Base-by-base conservation (phyloP, 345 rosid species). In the Eutrema heterophyllum region DNA sequence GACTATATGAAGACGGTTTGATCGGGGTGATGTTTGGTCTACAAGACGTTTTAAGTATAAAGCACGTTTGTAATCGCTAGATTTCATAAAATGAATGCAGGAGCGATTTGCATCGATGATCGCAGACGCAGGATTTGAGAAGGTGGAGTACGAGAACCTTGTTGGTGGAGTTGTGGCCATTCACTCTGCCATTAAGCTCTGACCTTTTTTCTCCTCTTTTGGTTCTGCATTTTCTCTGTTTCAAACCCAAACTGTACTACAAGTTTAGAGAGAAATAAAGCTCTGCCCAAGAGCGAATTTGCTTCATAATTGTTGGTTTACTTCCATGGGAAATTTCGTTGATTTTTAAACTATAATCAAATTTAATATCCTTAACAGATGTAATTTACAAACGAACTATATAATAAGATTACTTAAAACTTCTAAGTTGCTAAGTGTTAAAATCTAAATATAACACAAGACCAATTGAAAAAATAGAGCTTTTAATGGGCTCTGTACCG, bases 121-220 rank as follows among this genome's bases (percentile, higher is more conserved):
- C 14, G 88, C 88, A 29, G 97, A 87, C 36, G 91, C 94, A 18
- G 97, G 97, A 61, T 95, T 95, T 80, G 87, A 90, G 86, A 92
- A 84, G 81, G 97, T 95, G 48, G 99, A 90, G 80, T 95, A 90
- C 48, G 99, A 95, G 82, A 90, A 95, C 84, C 87, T 95, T 11
- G 93, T 92, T 0, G 97, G 93, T 8, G 99, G 99, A 68, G 96
- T 95, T 26, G 97, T 92, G 9, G 90, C 97, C 74, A 87, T 94
- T 60, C 99, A 95, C 66, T 95, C 97, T 0, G 96, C 89, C 3
- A 38, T 92, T 57, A 95, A 95, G 81, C 50, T 90, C 59, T 95
- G 73, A 78, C 9, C 9, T 7, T 21, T 27, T 9, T 6, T 38
- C 38, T 48, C 12, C 27, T 46, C 1, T 60, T 27, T 36, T 36